Evolutionary conservation across 805 yeast genomes (phyloP), one percentile per base, ranked within the genome.

Genomic region (Saturnispora diversa): DNA sequence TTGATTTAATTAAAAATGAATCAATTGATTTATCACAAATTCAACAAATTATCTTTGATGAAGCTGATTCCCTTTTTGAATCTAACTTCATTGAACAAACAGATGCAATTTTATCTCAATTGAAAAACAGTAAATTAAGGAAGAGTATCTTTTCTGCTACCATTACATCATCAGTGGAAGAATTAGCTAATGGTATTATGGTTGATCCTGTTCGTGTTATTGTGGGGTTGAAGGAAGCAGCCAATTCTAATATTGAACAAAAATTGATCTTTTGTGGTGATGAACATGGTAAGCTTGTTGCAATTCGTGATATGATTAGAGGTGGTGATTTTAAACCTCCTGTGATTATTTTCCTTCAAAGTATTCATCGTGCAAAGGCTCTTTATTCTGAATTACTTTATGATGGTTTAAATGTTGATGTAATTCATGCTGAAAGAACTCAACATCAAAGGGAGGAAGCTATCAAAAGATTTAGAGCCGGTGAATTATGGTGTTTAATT

Each of bases 121-220:
- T 84, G 55, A 56, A 74, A 46, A 53, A 71, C 54, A 56, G 69
- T 46, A 54, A 67, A 40, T 55, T 83, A 24, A 71, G 79, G 39
- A 85, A 80, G 61, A 77, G 92, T 9, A 80, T 94, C 65, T 90
- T 83, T 57, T 85, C 96, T 8, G 99, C 99, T 7, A 92, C 99
- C 0, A 81, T 92, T 44, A 95, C 97, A 1, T 83, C 96, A 2
- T 77, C 81, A 41, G 94, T 90, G 17, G 98, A 90, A 63, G 88
- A 84, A 52, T 69, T 87, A 51, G 95, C 96, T 3, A 70, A 75
- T 27, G 69, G 82, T 21, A 84, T 92, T 36, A 90, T 90, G 97
- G 60, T 69, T 17, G 84, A 84, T 46, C 88, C 94, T 7, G 69
- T 90, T 20, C 75, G 97, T 56, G 75, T 92, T 30, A 82, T 92